Percentiles rank a stretch among this genome's conserved stretches.
phyloP scores from a whole-genome alignment of 2,329 filamentous ascomycete species.

The Thielaviopsis punctulata region DNA sequence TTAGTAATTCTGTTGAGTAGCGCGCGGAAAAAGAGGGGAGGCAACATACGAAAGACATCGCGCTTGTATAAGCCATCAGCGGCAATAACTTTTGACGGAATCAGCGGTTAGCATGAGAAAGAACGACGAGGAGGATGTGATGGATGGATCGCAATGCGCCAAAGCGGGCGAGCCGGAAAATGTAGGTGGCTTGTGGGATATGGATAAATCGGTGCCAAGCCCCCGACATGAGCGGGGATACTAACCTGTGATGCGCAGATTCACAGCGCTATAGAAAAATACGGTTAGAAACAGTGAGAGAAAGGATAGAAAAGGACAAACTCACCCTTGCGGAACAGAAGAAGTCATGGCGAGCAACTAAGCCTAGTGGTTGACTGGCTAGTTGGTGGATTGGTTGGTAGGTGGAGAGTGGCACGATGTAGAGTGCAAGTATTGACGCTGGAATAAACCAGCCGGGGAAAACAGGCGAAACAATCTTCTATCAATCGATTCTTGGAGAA shows the following conservation, averaged over 20 bases:
- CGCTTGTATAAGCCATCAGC: constrained; percentile 97
- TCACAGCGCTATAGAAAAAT: constrained; percentile 45
- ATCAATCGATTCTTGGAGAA: neutral
- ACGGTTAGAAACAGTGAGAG: constrained; percentile 18
- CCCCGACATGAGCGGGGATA: constrained; percentile 14
- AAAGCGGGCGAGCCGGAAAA: neutral
- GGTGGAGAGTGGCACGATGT: neutral
- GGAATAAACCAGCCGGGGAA: neutral
- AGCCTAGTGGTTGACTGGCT: neutral
- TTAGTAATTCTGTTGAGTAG: neutral
- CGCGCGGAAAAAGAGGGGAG: neutral
- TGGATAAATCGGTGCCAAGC: neutral
- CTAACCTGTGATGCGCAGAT: constrained; percentile 85
- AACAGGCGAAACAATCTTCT: neutral
- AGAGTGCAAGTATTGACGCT: neutral
- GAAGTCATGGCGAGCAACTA: constrained; percentile 1
- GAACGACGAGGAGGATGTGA: neutral
- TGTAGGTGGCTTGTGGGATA: neutral
- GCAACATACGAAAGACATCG: constrained; percentile 85
- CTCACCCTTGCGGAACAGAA: constrained; percentile 9
- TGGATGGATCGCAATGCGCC: constrained; percentile 11
- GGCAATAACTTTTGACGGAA: constrained; percentile 61
- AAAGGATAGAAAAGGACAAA: constrained; percentile 3
- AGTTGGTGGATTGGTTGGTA: neutral
- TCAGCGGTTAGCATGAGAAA: constrained; percentile 15